Conservation (phyloP, 106 monocot genomes). For the Dioscorea zingiberensis region DNA sequence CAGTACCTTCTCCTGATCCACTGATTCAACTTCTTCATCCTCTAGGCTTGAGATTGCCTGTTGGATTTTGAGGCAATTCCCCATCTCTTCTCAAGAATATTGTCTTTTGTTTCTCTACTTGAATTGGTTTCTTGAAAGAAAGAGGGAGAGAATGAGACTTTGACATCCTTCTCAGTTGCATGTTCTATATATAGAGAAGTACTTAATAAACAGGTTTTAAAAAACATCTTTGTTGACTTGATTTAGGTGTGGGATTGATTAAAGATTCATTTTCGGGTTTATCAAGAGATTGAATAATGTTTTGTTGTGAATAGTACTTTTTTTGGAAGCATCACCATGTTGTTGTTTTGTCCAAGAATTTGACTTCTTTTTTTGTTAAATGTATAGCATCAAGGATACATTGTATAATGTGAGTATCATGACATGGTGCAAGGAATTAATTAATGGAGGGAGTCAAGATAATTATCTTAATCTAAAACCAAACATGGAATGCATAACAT, state of each 20-base stretch:
- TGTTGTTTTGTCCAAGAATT: too few species aligned
- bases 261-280: too few species aligned
- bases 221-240: too few species aligned
- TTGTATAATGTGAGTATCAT: too few species aligned
- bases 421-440: too few species aligned
- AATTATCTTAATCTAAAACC: too few species aligned
- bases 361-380: too few species aligned
- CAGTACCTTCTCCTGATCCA: not conserved
- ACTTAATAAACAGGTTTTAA: not conserved
- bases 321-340: not conserved
- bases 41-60: not conserved
- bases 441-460: too few species aligned
- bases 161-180: too few species aligned
- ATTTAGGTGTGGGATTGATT: too few species aligned
- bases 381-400: too few species aligned
- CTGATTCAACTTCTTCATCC: not conserved
- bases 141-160: not conserved
- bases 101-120: conserved; percentile 2
- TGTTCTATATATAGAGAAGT: not conserved
- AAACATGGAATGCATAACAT: too few species aligned
- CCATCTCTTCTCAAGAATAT: not conserved
- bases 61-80: conserved; percentile 3
- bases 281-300: not conserved
- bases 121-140: not conserved
- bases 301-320: not conserved